These are phyloP conservation scores for Chalaropsis thielavioides DNA, from an alignment of 2,329 filamentous ascomycete species.

Conservation along the genomic window DNA sequence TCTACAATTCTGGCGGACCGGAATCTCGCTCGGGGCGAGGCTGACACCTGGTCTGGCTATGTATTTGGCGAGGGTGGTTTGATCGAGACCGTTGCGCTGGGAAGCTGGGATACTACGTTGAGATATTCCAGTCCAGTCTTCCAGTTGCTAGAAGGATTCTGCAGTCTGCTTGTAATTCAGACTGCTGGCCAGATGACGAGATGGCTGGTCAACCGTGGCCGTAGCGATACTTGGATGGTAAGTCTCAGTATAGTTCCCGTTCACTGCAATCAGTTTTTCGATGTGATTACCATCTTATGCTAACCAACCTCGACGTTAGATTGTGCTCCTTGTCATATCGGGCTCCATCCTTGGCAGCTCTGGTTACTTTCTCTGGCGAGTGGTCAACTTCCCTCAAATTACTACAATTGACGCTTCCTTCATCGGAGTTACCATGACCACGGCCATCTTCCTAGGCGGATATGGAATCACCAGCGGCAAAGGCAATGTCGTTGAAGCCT, in stretches of 20 bases:
- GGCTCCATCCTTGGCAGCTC: conserved; percentile 86
- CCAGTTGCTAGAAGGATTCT: conserved; percentile 90
- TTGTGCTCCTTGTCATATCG: conserved; percentile 72
- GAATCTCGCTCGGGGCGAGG: conserved; percentile 45
- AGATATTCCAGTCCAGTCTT: conserved; percentile 88
- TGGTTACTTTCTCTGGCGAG: conserved; percentile 90
- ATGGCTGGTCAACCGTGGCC: conserved; percentile 85
- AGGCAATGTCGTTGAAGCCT: conserved; percentile 90
- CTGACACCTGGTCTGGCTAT: conserved; percentile 64
- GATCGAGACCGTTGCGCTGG: conserved; percentile 64
- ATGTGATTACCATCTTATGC: not conserved
- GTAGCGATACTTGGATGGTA: conserved; percentile 95
- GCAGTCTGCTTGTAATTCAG: conserved; percentile 89
- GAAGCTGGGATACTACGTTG: conserved; percentile 76
- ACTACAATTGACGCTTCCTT: conserved; percentile 83
- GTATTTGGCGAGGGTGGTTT: conserved; percentile 76
- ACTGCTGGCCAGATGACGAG: conserved; percentile 85
- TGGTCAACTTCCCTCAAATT: conserved; percentile 85
- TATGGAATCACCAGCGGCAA: conserved; percentile 90
- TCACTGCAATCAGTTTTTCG: not conserved
- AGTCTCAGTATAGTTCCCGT: conserved; percentile 24
- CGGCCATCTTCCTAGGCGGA: conserved; percentile 78
- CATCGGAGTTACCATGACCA: conserved; percentile 85
- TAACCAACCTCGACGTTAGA: conserved; percentile 36
- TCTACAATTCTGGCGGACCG: conserved; percentile 66